Evolutionary conservation across 768 basidiomycete species (phyloP).

Genomic region (Dioszegia hungarica): DNA sequence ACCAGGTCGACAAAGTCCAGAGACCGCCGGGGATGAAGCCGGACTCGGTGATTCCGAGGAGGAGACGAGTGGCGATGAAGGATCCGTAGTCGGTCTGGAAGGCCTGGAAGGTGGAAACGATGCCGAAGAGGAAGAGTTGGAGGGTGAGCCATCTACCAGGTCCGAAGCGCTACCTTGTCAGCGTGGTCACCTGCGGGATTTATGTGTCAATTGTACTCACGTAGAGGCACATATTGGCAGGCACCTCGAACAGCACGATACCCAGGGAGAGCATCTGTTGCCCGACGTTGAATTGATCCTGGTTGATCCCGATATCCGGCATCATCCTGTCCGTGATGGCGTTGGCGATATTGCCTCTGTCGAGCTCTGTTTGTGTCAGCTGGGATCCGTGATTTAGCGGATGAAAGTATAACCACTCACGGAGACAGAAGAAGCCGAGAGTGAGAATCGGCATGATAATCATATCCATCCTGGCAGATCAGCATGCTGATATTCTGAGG

Average conservation of each 20-base stretch:
- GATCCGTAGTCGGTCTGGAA: constrained; percentile 23
- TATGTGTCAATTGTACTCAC: no score
- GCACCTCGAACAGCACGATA: constrained; percentile 43
- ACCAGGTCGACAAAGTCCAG: constrained; percentile 28
- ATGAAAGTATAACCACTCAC: no score
- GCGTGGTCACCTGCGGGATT: no score
- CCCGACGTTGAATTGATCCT: constrained; percentile 34
- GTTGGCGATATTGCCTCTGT: constrained; percentile 24
- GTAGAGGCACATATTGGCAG: constrained; percentile 24
- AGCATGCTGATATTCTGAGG: not conserved
- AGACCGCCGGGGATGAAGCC: constrained; percentile 42
- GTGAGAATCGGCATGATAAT: constrained; percentile 32
- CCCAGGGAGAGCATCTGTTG: constrained; percentile 40
- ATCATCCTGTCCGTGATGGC: constrained; percentile 25
- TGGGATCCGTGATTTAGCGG: no score
- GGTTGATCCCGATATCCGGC: constrained; percentile 26
- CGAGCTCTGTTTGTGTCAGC: constrained; percentile 2
- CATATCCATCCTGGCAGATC: constrained; percentile 21
- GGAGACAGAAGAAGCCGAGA: constrained; percentile 34
- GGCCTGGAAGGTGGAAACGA: constrained; percentile 38
- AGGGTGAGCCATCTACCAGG: constrained; percentile 33
- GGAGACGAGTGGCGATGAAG: constrained; percentile 36
- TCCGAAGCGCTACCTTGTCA: constrained; percentile 13
- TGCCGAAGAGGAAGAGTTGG: constrained; percentile 36
- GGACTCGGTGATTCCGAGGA: constrained; percentile 25